A percentile compares a stretch with the other conserved stretches of the same genome.
Evolutionary conservation across 805 yeast species (phyloP).

Genomic region (Blastobotrys attinorum): DNA sequence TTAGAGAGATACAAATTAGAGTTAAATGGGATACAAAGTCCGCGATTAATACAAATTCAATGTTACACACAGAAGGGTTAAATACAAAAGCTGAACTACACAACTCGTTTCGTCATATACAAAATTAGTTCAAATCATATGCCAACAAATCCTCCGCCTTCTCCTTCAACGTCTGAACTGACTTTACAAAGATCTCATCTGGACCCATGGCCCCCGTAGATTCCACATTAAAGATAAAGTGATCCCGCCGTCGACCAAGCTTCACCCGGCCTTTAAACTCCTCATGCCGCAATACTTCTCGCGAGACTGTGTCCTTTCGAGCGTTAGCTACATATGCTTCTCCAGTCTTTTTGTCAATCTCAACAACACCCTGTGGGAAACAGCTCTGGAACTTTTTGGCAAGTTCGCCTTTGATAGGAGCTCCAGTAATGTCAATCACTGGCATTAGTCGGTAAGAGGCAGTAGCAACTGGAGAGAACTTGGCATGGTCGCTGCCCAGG

Average conservation of each 20-base stretch:
- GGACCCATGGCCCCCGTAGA: slow-evolving; percentile 96
- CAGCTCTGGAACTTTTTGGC: slow-evolving; percentile 80
- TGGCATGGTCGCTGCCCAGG: slow-evolving; percentile 91
- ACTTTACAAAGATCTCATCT: slow-evolving; percentile 88
- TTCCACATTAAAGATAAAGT: slow-evolving; percentile 90
- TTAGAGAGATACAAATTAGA: too few relatives aligned
- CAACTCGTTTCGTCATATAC: too few relatives aligned
- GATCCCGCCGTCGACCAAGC: slow-evolving; percentile 85
- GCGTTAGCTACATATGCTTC: slow-evolving; percentile 82
- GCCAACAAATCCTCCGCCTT: slow-evolving; percentile 36
- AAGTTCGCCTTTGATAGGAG: slow-evolving; percentile 66
- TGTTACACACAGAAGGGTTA: too few relatives aligned
- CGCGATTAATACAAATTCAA: too few relatives aligned
- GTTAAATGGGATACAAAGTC: too few relatives aligned
- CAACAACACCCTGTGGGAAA: slow-evolving; percentile 91
- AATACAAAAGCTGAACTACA: too few relatives aligned
- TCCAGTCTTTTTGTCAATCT: slow-evolving; percentile 50
- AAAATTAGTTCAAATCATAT: slow-evolving; percentile 15
- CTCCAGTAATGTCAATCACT: slow-evolving; percentile 58
- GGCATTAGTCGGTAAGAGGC: slow-evolving; percentile 94
- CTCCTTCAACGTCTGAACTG: slow-evolving; percentile 74
- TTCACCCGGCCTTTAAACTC: slow-evolving; percentile 86
- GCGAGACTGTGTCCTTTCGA: slow-evolving; percentile 90
- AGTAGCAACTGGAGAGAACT: slow-evolving; percentile 94
- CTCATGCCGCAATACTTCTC: slow-evolving; percentile 91